A percentile compares a stretch with the other conserved stretches of the same genome.
Evolutionary conservation across 2,329 filamentous ascomycete species (phyloP).

Genomic region (Sporothrix pseudoabietina): DNA sequence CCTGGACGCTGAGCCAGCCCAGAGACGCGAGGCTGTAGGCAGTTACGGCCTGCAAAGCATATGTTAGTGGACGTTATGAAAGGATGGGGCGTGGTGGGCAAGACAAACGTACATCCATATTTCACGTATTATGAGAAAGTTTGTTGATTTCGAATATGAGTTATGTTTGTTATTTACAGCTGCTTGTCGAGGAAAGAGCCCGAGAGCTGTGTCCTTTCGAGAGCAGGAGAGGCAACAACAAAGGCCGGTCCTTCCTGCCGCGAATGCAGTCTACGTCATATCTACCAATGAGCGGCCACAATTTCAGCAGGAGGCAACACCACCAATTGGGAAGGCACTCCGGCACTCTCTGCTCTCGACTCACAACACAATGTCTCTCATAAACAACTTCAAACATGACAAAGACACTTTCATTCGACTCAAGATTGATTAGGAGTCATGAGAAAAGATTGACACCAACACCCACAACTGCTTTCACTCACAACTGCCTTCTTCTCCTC

Average conservation of each 20-base stretch:
- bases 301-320: not conserved
- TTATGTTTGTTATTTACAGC: not conserved
- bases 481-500: not conserved
- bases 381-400: not conserved
- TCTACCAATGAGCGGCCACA: slow-evolving; percentile 15
- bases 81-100: not conserved
- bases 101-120: slow-evolving; percentile 27
- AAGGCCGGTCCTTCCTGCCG: not conserved
- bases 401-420: not conserved
- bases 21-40: slow-evolving; percentile 55
- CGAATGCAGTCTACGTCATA: slow-evolving; percentile 19
- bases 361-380: not conserved
- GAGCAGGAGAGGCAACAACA: not conserved
- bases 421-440: not conserved
- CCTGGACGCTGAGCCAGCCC: slow-evolving; percentile 55
- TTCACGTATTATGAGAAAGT: not conserved
- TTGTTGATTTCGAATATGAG: not conserved
- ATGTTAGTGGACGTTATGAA: not conserved
- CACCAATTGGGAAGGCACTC: not conserved
- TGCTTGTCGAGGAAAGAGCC: not conserved
- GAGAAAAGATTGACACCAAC: not conserved
- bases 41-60: slow-evolving; percentile 48
- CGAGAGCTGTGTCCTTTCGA: not conserved
- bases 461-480: too few species aligned
- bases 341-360: not conserved